Conservation (phyloP, 192 early-diverging fungal species). For the Coemansia guatemalensis region DNA sequence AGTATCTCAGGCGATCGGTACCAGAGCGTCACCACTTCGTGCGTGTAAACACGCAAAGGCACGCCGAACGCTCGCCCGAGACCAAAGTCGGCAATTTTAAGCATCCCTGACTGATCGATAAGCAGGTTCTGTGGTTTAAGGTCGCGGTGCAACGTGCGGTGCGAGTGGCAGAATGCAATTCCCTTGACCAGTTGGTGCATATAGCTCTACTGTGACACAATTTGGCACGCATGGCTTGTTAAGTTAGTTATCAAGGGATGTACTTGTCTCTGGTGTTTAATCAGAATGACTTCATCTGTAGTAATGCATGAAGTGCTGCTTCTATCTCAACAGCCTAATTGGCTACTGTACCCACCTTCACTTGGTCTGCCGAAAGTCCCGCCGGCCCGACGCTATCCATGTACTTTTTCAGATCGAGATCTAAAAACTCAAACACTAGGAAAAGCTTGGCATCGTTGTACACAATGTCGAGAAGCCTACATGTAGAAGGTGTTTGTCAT, state of each 20-base stretch:
- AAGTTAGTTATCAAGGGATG: neutral
- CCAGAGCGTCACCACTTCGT: constrained; percentile 95
- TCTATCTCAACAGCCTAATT: neutral
- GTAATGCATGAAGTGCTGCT: neutral
- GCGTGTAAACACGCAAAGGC: constrained; percentile 90
- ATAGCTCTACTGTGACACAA: constrained; percentile 66
- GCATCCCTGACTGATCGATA: constrained; percentile 80
- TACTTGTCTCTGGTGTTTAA: neutral
- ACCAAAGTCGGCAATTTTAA: constrained; percentile 97
- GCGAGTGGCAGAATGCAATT: constrained; percentile 85
- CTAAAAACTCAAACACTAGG: constrained; percentile 95
- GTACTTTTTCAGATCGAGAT: constrained; percentile 86
- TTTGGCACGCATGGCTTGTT: neutral
- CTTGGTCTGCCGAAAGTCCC: constrained; percentile 56
- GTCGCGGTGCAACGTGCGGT: constrained; percentile 94
- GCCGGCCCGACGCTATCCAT: constrained; percentile 64
- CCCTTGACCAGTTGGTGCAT: constrained; percentile 87
- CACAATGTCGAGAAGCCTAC: constrained; percentile 85
- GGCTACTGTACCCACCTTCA: constrained; percentile 52
- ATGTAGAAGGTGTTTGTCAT: neutral
- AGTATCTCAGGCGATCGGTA: constrained; percentile 96
- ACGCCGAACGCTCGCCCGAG: constrained; percentile 90
- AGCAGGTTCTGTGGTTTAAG: constrained; percentile 98
- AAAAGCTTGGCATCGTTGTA: constrained; percentile 86
- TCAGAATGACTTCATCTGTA: neutral